phyloP scores from a whole-genome alignment of 805 yeast genomes.

The Yarrowia sp. region DNA sequence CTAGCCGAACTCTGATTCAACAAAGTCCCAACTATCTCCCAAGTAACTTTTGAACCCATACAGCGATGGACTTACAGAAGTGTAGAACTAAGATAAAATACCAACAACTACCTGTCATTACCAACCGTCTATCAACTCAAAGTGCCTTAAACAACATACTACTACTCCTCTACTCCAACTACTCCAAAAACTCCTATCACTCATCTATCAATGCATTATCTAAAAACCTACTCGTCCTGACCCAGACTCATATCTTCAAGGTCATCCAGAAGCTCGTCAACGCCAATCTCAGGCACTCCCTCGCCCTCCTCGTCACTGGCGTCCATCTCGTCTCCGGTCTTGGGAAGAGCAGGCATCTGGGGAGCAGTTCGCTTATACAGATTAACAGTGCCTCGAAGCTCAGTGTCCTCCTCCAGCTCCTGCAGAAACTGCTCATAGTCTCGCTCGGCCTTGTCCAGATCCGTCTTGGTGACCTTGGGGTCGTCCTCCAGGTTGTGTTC shows the following conservation, averaged over 20 bases:
- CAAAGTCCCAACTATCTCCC: too few species aligned
- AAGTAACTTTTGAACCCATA: too few species aligned
- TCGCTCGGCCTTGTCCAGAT: slow-evolving; percentile 84
- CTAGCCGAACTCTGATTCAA: too few species aligned
- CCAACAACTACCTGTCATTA: too few species aligned
- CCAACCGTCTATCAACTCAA: too few species aligned
- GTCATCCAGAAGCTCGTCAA: slow-evolving; percentile 92
- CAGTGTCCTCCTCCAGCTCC: slow-evolving; percentile 95
- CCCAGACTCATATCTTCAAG: slow-evolving; percentile 86
- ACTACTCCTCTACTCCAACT: too few species aligned
- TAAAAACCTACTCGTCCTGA: neutral
- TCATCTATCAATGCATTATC: slow-evolving; percentile 11
- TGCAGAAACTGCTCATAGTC: slow-evolving; percentile 95
- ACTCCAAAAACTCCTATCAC: too few species aligned
- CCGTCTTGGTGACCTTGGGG: slow-evolving; percentile 55
- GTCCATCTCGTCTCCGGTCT: slow-evolving; percentile 31
- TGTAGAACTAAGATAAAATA: too few species aligned
- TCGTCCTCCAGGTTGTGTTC: slow-evolving; percentile 64
- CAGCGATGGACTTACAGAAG: too few species aligned
- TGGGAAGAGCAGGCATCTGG: slow-evolving; percentile 30
- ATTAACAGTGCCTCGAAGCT: slow-evolving; percentile 85
- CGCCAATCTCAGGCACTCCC: slow-evolving; percentile 79
- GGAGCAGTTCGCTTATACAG: slow-evolving; percentile 62
- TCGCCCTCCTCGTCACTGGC: slow-evolving; percentile 43
- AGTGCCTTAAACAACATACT: too few species aligned